Base-by-base conservation (phyloP, 2,329 filamentous ascomycete genomes). In the Penicillium griseofulvum region DNA sequence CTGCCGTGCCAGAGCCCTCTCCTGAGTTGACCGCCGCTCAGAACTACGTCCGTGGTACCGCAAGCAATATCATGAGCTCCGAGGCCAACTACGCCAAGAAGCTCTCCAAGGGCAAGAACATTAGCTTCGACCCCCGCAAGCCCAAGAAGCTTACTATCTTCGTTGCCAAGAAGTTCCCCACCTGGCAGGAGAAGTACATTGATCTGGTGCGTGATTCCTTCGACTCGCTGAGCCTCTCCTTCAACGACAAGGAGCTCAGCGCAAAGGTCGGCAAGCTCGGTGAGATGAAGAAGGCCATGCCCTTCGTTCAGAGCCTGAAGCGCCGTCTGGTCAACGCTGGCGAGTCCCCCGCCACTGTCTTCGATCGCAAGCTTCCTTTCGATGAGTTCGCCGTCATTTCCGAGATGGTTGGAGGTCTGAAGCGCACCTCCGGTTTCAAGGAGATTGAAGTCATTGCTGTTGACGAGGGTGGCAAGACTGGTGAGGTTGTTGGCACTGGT, bases 211-310 rank as follows among this genome's bases (percentile, higher is more conserved):
- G 86, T 62, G 82, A 89, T 67, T 78, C 85, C 58, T 91, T 91
- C 76, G 82, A 89, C 57, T 73, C 81, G 17, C 64, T 82, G 45
- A 84, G 77, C 62, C 79, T 89, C 61, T 77, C 79, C 10, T 76
- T 89, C 61, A 87, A 96, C 69, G 90, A 95, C 72, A 96, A 95
- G 79, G 85, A 84, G 54, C 79, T 97, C 44, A 89, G 86, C 67
- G 86, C 85, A 63, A 83, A 86, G 69, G 87, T 97, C 55, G 86
- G 85, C 64, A 96, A 96, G 80, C 81, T 91, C 69, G 86, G 86
- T 41, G 75, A 77, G 61, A 91, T 91, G 83, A 99, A 97, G 85
- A 94, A 95, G 78, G 93, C 91, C 2, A 97, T 97, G 93, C 94
- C 94, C 0, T 97, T 97, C 69, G 87, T 97, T 47, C 92, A 97